phyloP scores from a whole-genome alignment of 495 filamentous ascomycete species.

The Talaromyces thailandensis region DNA sequence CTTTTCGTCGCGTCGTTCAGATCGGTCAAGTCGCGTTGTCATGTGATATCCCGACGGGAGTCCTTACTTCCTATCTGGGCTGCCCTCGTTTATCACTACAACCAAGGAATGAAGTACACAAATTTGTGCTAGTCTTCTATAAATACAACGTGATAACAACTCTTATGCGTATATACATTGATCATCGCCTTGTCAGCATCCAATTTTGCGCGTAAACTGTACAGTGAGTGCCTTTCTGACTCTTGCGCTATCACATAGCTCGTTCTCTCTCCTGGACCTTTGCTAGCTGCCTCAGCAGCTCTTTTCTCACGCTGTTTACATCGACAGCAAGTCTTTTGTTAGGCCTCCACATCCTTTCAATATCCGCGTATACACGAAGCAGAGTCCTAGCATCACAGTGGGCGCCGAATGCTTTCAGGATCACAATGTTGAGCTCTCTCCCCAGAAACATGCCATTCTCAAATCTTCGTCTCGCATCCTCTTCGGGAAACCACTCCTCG shows the following conservation, averaged over 20 bases:
- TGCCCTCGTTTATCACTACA: background rate
- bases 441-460: slow-evolving; percentile 37
- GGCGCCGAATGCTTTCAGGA: slow-evolving; percentile 34
- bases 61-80: background rate
- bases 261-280: background rate
- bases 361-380: slow-evolving; percentile 31
- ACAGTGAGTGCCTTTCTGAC: background rate
- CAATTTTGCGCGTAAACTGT: background rate
- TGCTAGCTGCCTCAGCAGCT: slow-evolving; percentile 28
- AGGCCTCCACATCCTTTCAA: slow-evolving; percentile 34
- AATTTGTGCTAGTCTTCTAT: background rate
- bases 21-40: background rate
- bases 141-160: background rate
- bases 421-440: slow-evolving; percentile 29
- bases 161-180: background rate
- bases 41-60: background rate
- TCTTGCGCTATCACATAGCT: background rate
- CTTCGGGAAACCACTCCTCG: background rate
- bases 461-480: slow-evolving; percentile 18
- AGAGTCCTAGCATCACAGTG: slow-evolving; percentile 28
- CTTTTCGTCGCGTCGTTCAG: background rate
- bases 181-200: background rate
- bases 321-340: slow-evolving; percentile 27
- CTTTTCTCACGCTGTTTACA: slow-evolving; percentile 28
- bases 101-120: too few species aligned